Evolutionary conservation across 2,329 filamentous ascomycete genomes (phyloP).

Genomic region (Colletotrichum echinochloae): DNA sequence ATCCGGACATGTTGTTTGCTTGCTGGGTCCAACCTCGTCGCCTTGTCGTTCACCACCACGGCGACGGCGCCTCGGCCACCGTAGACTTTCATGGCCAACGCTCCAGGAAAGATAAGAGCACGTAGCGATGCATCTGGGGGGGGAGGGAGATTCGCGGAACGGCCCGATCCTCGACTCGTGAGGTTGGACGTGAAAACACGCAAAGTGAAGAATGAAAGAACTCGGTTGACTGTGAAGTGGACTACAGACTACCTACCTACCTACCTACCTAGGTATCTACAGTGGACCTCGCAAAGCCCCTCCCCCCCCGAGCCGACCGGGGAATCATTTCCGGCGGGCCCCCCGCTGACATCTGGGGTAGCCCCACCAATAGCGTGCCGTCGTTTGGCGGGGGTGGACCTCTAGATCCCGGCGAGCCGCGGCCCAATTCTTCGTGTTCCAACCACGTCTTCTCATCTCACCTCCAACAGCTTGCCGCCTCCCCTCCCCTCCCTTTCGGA

Average conservation of each 20-base stretch:
- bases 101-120: not conserved
- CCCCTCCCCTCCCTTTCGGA: not conserved
- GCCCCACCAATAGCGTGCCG: conserved; percentile 20
- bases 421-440: conserved; percentile 9
- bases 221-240: not conserved
- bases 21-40: not conserved
- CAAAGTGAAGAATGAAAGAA: not conserved
- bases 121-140: not conserved
- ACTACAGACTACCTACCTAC: too few relatives aligned
- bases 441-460: not conserved
- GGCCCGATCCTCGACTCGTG: not conserved
- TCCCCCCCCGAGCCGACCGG: not conserved
- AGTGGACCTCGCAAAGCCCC: not conserved
- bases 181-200: not conserved
- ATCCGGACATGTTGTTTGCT: not conserved
- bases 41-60: not conserved
- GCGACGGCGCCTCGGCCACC: not conserved
- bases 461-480: not conserved
- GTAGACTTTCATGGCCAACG: not conserved
- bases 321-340: conserved; percentile 18
- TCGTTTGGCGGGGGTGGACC: conserved; percentile 1
- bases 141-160: too few relatives aligned
- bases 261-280: not conserved
- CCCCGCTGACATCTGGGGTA: conserved; percentile 33
- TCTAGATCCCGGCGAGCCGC: conserved; percentile 20